Evolutionary conservation across 2,329 filamentous ascomycete species (phyloP).

Genomic region (Epichloe sibirici): DNA sequence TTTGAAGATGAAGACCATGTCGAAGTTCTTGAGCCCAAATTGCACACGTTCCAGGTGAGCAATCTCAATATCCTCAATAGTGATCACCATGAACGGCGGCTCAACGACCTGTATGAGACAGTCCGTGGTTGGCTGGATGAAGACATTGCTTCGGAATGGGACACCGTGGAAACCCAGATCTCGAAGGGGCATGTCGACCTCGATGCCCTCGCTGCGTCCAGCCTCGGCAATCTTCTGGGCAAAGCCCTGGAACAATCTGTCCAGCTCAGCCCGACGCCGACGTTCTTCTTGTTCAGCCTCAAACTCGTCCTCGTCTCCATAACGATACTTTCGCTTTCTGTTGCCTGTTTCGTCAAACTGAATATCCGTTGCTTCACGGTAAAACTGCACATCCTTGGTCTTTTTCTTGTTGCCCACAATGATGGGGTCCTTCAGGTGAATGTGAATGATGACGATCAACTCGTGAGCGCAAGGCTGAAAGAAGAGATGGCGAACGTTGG

Average conservation of each 20-base stretch:
- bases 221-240: slow-evolving; percentile 97
- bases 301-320: slow-evolving; percentile 96
- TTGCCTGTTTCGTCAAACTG: slow-evolving; percentile 98
- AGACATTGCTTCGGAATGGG: slow-evolving; percentile 87
- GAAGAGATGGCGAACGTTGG: slow-evolving; percentile 96
- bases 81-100: slow-evolving; percentile 91
- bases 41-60: slow-evolving; percentile 92
- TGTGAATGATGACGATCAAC: slow-evolving; percentile 93
- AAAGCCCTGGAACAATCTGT: slow-evolving; percentile 91
- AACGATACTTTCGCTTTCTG: slow-evolving; percentile 92
- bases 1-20: slow-evolving; percentile 96
- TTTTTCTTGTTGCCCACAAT: slow-evolving; percentile 96
- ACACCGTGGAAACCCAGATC: slow-evolving; percentile 96
- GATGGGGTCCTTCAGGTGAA: slow-evolving; percentile 95
- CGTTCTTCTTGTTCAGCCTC: slow-evolving; percentile 97
- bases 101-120: slow-evolving; percentile 95
- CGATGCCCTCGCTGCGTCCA: slow-evolving; percentile 77
- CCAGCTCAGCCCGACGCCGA: slow-evolving; percentile 77
- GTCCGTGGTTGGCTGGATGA: slow-evolving; percentile 92
- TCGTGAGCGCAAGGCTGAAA: slow-evolving; percentile 97
- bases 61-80: slow-evolving; percentile 89
- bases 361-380: slow-evolving; percentile 94
- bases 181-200: slow-evolving; percentile 92
- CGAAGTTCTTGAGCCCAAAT: slow-evolving; percentile 97
- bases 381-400: slow-evolving; percentile 97